Evolutionary conservation across 2,329 filamentous ascomycete species (phyloP), one percentile per base, ranked within the genome.

Genomic region (Aspergillus hiratsukae): DNA sequence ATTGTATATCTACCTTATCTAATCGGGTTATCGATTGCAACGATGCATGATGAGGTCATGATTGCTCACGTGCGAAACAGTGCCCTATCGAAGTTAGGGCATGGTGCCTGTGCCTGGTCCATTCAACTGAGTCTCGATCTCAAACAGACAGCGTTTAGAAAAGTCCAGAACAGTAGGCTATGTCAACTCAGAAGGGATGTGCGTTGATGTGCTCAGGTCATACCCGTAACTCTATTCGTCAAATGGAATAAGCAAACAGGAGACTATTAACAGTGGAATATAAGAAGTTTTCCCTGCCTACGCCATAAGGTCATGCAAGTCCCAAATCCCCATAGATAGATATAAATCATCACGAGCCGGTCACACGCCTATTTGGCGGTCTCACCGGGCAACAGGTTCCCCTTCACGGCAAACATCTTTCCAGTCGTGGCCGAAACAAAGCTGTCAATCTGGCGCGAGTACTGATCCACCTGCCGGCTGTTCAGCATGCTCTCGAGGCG

Each of bases 391-490:
- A 87, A 69, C 57, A 87, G 71, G 69, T 85, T 87, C 61, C 83
- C 84, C 75, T 92, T 87, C 59, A 97, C 90, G 41, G 92, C 92
- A 75, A 99, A 99, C 93, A 99, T 96, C 86, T 99, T 99, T 64
- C 90, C 87, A 61, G 86, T 95, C 66, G 96, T 89, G 63, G 87
- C 88, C 55, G 94, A 91, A 49, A 93, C 93, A 76, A 97, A 97
- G 41, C 91, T 91, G 76, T 99, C 94, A 57, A 97, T 89, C 80
- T 97, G 94, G 79, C 91, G 88, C 71, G 92, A 90, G 79, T 97
- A 99, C 80, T 97, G 93, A 79, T 97, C 92, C 54, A 97, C 91
- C 80, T 99, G 94, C 77, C 91, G 86, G 61, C 90, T 92, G 75
- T 97, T 96, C 72, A 99, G 81, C 83, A 99, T 90, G 64, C 89